These are phyloP conservation scores for Ilex asprella DNA, from an alignment of 257 asterid genomes.

Conservation along the genomic window DNA sequence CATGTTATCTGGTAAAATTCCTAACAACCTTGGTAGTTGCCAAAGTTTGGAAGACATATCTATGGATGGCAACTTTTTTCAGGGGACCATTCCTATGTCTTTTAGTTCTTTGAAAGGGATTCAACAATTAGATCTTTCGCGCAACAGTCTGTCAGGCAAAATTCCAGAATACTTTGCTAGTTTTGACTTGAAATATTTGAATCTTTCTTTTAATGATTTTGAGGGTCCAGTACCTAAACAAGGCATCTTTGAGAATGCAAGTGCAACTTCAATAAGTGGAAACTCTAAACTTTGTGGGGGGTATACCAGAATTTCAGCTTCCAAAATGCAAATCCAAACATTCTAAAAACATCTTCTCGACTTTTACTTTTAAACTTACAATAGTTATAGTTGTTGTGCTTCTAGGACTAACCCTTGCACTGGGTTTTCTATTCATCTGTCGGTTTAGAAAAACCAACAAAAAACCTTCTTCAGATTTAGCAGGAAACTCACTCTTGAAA, in stretches of 20 bases:
- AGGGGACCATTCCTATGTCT: constrained; percentile 5
- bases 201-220: constrained; percentile 14
- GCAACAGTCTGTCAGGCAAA: constrained; percentile 8
- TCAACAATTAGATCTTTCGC: constrained; percentile 1
- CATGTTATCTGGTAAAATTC: constrained; percentile 13
- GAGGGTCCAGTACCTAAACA: neutral
- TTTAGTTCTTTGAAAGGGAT: constrained; percentile 6
- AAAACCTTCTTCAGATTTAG: neutral
- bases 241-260: neutral
- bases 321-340: neutral
- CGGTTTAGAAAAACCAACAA: neutral
- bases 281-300: neutral
- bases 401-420: neutral
- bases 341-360: neutral
- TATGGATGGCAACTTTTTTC: constrained; percentile 2
- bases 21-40: neutral
- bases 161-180: constrained; percentile 3
- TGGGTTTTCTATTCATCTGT: neutral
- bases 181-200: constrained; percentile 15
- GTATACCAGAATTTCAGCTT: neutral
- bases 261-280: neutral
- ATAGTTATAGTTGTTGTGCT: neutral
- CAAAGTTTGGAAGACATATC: neutral
- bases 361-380: neutral
- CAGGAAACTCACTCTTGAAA: neutral